A percentile compares a stretch with the other conserved stretches of the same genome.
These are phyloP conservation scores for Moringa oleifera DNA, from an alignment of 345 rosid genomes.

Conservation along the genomic window DNA sequence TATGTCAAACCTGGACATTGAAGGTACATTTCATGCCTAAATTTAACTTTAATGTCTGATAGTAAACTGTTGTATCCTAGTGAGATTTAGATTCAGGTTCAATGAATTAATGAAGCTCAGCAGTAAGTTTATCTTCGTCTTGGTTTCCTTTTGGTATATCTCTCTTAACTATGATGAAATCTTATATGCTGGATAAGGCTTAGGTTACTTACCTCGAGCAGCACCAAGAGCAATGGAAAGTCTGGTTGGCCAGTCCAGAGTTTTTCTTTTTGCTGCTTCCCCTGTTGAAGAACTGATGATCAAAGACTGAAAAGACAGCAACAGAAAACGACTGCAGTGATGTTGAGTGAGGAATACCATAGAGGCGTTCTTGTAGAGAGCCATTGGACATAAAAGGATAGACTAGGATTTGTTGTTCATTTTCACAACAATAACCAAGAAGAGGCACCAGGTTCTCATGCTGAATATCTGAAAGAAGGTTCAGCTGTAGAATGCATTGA, in stretches of 20 bases:
- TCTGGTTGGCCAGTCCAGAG: slow-evolving; percentile 69
- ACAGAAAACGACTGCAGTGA: background rate
- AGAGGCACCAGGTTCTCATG: slow-evolving; percentile 68
- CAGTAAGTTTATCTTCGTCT: no score
- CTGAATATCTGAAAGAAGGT: slow-evolving; percentile 56
- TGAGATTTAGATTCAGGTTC: no score
- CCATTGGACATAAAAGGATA: slow-evolving; percentile 78
- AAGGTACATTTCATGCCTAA: background rate
- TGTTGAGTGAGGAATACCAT: slow-evolving; percentile 31
- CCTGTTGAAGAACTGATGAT: slow-evolving; percentile 31
- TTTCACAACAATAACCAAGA: slow-evolving; percentile 59
- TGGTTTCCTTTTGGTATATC: no score
- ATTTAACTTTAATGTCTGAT: no score
- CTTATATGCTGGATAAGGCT: no score
- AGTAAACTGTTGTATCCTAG: no score
- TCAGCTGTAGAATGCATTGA: slow-evolving; percentile 35
- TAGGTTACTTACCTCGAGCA: slow-evolving; percentile 47
- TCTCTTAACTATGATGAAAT: no score
- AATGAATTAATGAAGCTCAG: no score
- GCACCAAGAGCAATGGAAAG: slow-evolving; percentile 66
- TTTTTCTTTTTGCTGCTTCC: slow-evolving; percentile 58
- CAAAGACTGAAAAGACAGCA: slow-evolving; percentile 3
- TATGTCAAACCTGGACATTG: slow-evolving; percentile 38
- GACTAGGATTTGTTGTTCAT: slow-evolving; percentile 65
- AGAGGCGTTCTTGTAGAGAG: slow-evolving; percentile 66